Conservation (phyloP, 2,329 filamentous ascomycete genomes). For the Cryphonectria radicalis region DNA sequence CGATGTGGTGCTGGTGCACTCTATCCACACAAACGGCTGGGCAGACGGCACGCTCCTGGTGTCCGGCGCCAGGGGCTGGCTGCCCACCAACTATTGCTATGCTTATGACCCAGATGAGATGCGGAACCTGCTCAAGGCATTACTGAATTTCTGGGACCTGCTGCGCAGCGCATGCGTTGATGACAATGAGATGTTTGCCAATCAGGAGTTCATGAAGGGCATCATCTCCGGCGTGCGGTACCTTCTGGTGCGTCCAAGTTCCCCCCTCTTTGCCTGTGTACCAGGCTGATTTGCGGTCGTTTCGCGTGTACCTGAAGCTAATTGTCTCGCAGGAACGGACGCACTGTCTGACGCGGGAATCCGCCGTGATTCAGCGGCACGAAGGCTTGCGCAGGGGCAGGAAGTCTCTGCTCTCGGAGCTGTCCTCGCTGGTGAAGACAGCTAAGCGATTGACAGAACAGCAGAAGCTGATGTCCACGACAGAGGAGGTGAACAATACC, state of each 20-base stretch:
- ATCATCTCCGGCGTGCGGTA: conserved; percentile 92
- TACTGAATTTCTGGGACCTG: conserved; percentile 92
- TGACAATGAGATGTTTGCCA: conserved; percentile 78
- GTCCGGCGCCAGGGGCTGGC: conserved; percentile 87
- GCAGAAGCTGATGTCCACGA: conserved; percentile 53
- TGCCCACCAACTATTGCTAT: conserved; percentile 98
- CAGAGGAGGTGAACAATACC: conserved; percentile 70
- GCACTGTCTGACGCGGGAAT: conserved; percentile 84
- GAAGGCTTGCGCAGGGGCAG: conserved; percentile 78
- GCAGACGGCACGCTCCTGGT: conserved; percentile 90
- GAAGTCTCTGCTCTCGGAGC: conserved; percentile 85
- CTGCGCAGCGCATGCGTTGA: conserved; percentile 77
- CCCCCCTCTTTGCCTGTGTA: conserved; percentile 22
- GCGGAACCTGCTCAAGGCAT: conserved; percentile 79
- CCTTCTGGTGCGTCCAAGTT: conserved; percentile 71
- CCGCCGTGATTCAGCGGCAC: conserved; percentile 72
- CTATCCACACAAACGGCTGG: conserved; percentile 98
- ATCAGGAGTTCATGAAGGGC: conserved; percentile 92
- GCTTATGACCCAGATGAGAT: conserved; percentile 89
- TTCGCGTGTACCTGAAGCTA: conserved; percentile 24
- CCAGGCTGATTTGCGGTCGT: neutral
- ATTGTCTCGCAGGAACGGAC: conserved; percentile 72
- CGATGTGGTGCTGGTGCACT: conserved; percentile 92
- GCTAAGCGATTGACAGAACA: conserved; percentile 83
- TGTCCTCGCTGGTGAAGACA: conserved; percentile 86